Conservation (phyloP, 2,329 filamentous ascomycete genomes). For the Xylaria hypoxylon region DNA sequence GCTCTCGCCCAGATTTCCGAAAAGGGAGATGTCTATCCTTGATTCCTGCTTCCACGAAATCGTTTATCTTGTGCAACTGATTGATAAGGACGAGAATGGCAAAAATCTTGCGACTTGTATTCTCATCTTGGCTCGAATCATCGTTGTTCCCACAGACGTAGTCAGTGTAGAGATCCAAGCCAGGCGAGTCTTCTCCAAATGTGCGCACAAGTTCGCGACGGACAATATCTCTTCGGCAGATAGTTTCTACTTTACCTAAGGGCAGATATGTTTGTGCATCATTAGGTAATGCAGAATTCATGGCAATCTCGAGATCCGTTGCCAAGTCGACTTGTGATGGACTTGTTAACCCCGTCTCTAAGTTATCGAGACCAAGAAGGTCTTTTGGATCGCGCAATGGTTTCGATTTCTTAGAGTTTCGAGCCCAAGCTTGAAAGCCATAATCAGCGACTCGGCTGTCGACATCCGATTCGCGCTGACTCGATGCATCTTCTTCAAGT, state of each 20-base stretch:
- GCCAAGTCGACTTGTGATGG: neutral
- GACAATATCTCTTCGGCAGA: slow-evolving; percentile 23
- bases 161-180: slow-evolving; percentile 15
- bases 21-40: slow-evolving; percentile 33
- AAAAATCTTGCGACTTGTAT: slow-evolving; percentile 30
- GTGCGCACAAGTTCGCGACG: slow-evolving; percentile 11
- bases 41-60: slow-evolving; percentile 21
- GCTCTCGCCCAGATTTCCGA: neutral
- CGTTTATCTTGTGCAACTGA: slow-evolving; percentile 11
- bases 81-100: slow-evolving; percentile 27
- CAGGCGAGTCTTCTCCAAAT: slow-evolving; percentile 4
- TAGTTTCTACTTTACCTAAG: slow-evolving; percentile 17
- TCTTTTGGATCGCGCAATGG: neutral
- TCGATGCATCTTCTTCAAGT: slow-evolving; percentile 4
- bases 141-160: slow-evolving; percentile 26
- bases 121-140: neutral
- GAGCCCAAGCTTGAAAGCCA: slow-evolving; percentile 20
- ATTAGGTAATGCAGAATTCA: slow-evolving; percentile 9
- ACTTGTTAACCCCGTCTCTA: neutral
- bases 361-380: neutral
- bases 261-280: slow-evolving; percentile 27
- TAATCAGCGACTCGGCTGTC: slow-evolving; percentile 25
- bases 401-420: slow-evolving; percentile 10
- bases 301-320: slow-evolving; percentile 14
- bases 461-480: slow-evolving; percentile 17